Evolutionary conservation across 805 yeast genomes (phyloP), one percentile per base, ranked within the genome.

Genomic region (Candida nanaspora): DNA sequence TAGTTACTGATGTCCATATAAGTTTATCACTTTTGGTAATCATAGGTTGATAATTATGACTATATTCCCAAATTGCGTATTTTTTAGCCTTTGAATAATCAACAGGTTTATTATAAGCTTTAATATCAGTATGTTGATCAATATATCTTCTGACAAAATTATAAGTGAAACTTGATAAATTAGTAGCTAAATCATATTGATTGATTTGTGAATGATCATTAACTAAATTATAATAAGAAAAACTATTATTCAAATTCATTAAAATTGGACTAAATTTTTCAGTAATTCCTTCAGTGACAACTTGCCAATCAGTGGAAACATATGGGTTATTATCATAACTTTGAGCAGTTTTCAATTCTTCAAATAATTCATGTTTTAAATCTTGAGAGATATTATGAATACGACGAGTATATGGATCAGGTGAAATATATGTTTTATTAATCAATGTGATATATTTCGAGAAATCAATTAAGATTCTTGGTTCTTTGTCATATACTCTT

Each of bases 211-310:
- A 3, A 4, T 19, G 16, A 32, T 32, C 35, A 15, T 30, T n/a
- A n/a, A 10, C 9, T 11, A 33, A 33, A 16, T 34, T n/a, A 31
- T 43, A 58, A 2, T 44, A 23, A 6, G 41, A 33, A 20, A 70
- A 57, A 1, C 74, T 62, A 13, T 57, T 51, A 41, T 76, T 71
- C 40, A 78, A 44, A 6, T 56, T 50, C 32, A 59, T 46, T 20
- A 79, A 49, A 30, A 69, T 56, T 10, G 83, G 82, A 1, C 76
- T 61, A 53, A 80, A 80, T 50, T 78, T 78, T 23, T 57, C 57
- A 6, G 65, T 68, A n/a, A 78, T 69, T 27, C 59, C 65, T 37
- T 65, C 67, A 0, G 80, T 69, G 3, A 70, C 59, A n/a, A 56
- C 44, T 48, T 72, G 78, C 86, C 86, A 80, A 50, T 80, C 57